Base-by-base conservation (phyloP, 2,329 filamentous ascomycete species). In the Daldinia sp. region DNA sequence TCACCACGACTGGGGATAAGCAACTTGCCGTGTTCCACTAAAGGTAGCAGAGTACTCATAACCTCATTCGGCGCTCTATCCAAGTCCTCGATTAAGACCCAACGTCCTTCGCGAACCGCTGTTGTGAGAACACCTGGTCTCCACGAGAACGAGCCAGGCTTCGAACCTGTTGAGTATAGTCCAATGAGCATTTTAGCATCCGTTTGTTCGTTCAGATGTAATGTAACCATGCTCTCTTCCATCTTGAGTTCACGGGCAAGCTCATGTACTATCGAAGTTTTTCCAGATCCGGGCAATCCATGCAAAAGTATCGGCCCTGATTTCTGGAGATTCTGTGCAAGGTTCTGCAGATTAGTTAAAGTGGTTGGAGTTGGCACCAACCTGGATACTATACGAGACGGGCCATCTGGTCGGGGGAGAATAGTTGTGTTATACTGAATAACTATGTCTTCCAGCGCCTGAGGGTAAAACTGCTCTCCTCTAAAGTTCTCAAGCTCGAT, bases 121-220 rank as follows among this genome's bases (percentile, higher is more conserved):
- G 93, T 97, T 0, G 96, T 98, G 73, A 99, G 83, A 20, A 98
- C 93, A 81, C 96, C 96, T 2, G 96, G 89, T 67, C 93, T 89
- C 96, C 96, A 99, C 57, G 89, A 88, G 78, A 99, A 99, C 9
- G 93, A 94, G 1, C 94, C 94, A 0, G 94, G 94, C 68, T 91
- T 92, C 15, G 92, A 89, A 65, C 94, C 94, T 23, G 94, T 96
- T 1, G 95, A 93, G 80, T 99, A 98, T 78, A 98, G 89, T 3
- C 96, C 96, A 70, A 99, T 89, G 44, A 99, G 88, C 83, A 97
- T 92, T 80, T 99, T 99, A 0, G 95, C 94, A 80, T 99, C 96
- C 2, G 94, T 98, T 80, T 99, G 97, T 80, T 98, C 96, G 78
- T 99, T 99, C 37, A 99, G 84, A 80, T 99, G 95, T 33, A 99